Percentiles rank a stretch among this genome's conserved stretches.
Conservation (phyloP, 371 early-diverging fungal species). For the Mucor saturninus region DNA sequence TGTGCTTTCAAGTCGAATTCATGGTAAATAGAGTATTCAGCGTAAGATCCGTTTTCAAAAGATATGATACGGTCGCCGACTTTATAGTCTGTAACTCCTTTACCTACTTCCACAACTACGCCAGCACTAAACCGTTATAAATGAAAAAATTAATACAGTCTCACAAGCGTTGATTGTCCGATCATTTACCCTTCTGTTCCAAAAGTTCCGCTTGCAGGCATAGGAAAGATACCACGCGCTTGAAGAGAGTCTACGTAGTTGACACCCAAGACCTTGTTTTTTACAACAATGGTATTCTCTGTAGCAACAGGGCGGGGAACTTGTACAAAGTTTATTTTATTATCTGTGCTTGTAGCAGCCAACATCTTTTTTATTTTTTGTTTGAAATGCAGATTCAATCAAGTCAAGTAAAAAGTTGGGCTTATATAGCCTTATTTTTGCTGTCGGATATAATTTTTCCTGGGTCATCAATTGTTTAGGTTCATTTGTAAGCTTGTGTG, state of each 20-base stretch:
- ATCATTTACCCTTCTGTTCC: background rate
- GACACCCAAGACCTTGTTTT: background rate
- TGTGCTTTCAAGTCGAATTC: conserved; percentile 41
- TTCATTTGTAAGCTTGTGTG: too few species aligned
- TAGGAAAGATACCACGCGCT: background rate
- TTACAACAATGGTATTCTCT: background rate
- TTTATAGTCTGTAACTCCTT: conserved; percentile 63
- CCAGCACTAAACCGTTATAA: conserved; percentile 52
- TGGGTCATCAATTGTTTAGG: too few species aligned
- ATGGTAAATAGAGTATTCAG: conserved; percentile 72
- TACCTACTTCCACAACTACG: conserved; percentile 75
- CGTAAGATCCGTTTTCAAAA: conserved; percentile 64
- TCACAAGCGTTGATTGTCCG: background rate
- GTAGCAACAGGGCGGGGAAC: too few species aligned
- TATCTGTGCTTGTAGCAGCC: too few species aligned
- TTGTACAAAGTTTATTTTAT: too few species aligned
- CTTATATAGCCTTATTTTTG: too few species aligned
- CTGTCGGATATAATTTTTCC: too few species aligned
- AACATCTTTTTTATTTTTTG: too few species aligned
- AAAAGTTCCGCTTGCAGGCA: background rate
- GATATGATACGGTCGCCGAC: conserved; percentile 87
- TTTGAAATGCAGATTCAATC: too few species aligned
- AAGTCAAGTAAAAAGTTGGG: too few species aligned
- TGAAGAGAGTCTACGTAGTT: background rate
- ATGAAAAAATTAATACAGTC: background rate